Conservation (phyloP, 2,329 filamentous ascomycete species). For the Blastomyces emzantsi region DNA sequence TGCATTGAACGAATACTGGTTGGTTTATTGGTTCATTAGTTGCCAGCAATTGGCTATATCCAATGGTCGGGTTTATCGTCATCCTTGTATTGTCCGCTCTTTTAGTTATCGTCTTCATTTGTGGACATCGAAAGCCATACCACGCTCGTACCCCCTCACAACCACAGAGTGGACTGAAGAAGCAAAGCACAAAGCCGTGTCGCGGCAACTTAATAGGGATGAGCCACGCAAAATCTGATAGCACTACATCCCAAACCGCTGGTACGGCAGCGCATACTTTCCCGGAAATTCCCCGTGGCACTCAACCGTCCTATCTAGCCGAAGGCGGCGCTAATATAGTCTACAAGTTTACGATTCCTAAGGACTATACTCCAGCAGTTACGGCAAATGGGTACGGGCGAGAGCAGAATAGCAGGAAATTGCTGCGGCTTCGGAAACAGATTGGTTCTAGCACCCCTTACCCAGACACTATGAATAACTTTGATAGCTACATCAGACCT, state of each 20-base stretch:
- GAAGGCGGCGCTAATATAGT: slow-evolving; percentile 74
- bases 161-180: not conserved
- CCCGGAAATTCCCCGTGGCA: slow-evolving; percentile 29
- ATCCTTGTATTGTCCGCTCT: not conserved
- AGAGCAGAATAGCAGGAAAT: slow-evolving; percentile 32
- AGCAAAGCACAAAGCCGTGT: not conserved
- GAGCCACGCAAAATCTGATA: slow-evolving; percentile 2
- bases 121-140: not conserved
- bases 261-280: slow-evolving; percentile 18
- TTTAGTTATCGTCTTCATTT: not conserved
- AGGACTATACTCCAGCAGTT: slow-evolving; percentile 16
- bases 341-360: slow-evolving; percentile 49
- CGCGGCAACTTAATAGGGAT: not conserved
- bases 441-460: slow-evolving; percentile 46
- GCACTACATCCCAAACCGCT: not conserved
- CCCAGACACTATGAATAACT: slow-evolving; percentile 35
- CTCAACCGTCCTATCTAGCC: slow-evolving; percentile 41
- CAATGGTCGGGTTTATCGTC: not conserved
- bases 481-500: slow-evolving; percentile 40
- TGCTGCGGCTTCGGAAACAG: slow-evolving; percentile 55
- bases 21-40: not conserved
- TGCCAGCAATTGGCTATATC: not conserved
- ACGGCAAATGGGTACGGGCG: slow-evolving; percentile 23
- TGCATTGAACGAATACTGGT: not conserved
- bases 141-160: not conserved